phyloP scores from a whole-genome alignment of 139 green algal genomes.

The Diplosphaera chodatii region DNA sequence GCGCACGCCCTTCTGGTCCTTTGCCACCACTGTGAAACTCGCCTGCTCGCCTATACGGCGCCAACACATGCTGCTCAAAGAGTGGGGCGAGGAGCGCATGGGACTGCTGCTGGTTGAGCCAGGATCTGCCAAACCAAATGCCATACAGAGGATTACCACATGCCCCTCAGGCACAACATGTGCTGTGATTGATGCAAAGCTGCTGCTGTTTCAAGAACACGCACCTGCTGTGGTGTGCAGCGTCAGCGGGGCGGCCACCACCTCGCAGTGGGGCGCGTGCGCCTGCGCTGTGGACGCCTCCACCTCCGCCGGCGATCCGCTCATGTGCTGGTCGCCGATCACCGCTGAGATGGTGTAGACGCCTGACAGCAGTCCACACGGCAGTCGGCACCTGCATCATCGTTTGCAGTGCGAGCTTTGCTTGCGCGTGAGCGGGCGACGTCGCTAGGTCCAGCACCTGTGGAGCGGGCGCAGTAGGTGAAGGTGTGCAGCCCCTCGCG shows the following conservation, averaged over 20 bases:
- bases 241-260: conserved; percentile 7
- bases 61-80: too few species aligned
- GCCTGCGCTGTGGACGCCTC: conserved; percentile 21
- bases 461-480: conserved; percentile 8
- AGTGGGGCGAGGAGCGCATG: too few species aligned
- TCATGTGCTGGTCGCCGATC: conserved; percentile 5
- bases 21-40: conserved; percentile 9
- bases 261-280: conserved; percentile 11
- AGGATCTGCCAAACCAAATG: background rate
- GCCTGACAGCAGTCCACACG: too few species aligned
- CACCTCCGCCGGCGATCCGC: conserved; percentile 15
- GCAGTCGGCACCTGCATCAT: too few species aligned
- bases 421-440: too few species aligned
- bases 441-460: too few species aligned
- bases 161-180: too few species aligned
- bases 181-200: too few species aligned
- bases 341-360: conserved; percentile 16
- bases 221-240: conserved; percentile 5
- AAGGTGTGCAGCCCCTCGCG: background rate
- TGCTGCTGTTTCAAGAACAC: too few species aligned
- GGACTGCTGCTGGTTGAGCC: too few species aligned
- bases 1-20: conserved; percentile 10
- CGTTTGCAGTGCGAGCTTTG: too few species aligned
- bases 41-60: conserved; percentile 10
- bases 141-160: too few species aligned